Base-by-base conservation (phyloP, 768 basidiomycete genomes). In the Saitozyma podzolica region DNA sequence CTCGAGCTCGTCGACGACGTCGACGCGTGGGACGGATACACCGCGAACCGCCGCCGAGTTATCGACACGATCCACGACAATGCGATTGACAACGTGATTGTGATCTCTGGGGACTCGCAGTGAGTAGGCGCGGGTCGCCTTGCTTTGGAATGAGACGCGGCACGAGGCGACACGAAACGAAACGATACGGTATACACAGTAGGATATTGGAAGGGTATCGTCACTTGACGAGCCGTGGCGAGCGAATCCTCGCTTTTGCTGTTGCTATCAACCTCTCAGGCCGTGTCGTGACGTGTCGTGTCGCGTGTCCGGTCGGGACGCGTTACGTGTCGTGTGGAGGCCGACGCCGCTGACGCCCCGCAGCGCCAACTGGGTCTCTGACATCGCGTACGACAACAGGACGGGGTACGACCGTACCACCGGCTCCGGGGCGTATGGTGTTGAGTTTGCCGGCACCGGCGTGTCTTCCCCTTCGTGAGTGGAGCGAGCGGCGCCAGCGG, bases 81-180 rank as follows among this genome's bases (percentile, higher is more conserved):
- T 67, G 78, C 80, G 52, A 86, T 87, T 59, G 80, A 78, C 75
- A 86, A 86, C 69, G 84, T 83, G 0, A 70, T 86, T 61, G 82
- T 86, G 57, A 79, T 86, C n/a, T 81, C 85, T n/a, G 85, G 86
- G 11, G 86, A 87, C 68, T 84, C 84, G 56, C 85, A 87, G 60
- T 62, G 54, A 62, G 61, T 19, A 1, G 13, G 53, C 6, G 13
- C 42, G 42, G 43, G n/a, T n/a, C n/a, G n/a, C n/a, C 55, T 56
- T 3, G 53, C 17, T 48, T 6, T 48, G 17, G 13, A 48, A 17
- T 14, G 47, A 13, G 47, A 50, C 50, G n/a, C 37, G 29, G 5
- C 29, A n/a, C n/a, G n/a, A n/a, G n/a, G 29, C 29, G 29, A 29
- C 29, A 29, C 29, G 29, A n/a, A n/a, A n/a, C n/a, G n/a, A n/a